A percentile compares a stretch with the other conserved stretches of the same genome.
These are phyloP conservation scores for Akanthomyces dipterigenus DNA, from an alignment of 2,329 filamentous ascomycete species.

Conservation along the genomic window DNA sequence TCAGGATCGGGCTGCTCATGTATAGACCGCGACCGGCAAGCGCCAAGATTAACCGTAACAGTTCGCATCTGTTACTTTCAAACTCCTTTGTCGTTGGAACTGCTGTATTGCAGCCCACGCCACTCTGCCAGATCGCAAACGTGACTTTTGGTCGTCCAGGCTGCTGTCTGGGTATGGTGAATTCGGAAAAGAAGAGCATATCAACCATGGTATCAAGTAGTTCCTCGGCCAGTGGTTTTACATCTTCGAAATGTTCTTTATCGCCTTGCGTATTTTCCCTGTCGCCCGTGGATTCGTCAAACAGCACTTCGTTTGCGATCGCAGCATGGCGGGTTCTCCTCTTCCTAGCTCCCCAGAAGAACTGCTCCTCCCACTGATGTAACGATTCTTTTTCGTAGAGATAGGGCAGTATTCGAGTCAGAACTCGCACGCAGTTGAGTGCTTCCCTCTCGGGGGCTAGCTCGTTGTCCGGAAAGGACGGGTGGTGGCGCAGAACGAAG, in stretches of 20 bases:
- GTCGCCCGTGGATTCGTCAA: constrained; percentile 64
- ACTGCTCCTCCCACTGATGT: constrained; percentile 78
- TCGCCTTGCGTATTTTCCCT: constrained; percentile 39
- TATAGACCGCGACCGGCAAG: constrained; percentile 92
- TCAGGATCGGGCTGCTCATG: constrained; percentile 70
- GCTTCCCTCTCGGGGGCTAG: constrained; percentile 79
- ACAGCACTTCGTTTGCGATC: constrained; percentile 69
- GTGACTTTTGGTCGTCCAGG: constrained; percentile 72
- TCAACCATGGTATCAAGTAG: constrained; percentile 85
- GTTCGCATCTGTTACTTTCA: constrained; percentile 88
- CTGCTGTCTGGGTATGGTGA: constrained; percentile 71
- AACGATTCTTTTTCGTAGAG: constrained; percentile 85
- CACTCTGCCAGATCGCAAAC: constrained; percentile 96
- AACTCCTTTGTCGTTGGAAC: constrained; percentile 85
- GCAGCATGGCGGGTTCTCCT: constrained; percentile 62
- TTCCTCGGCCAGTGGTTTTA: constrained; percentile 84
- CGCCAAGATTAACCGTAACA: constrained; percentile 77
- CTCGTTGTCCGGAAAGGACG: constrained; percentile 82
- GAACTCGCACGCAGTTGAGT: constrained; percentile 89
- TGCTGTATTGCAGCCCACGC: constrained; percentile 88
- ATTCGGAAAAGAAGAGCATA: constrained; percentile 82
- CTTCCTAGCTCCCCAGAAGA: constrained; percentile 79
- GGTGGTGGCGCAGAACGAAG: constrained; percentile 76
- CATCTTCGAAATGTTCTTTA: constrained; percentile 66
- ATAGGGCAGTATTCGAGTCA: constrained; percentile 85